Evolutionary conservation across 306 rosid species (phyloP), one percentile per base, ranked within the genome.

Genomic region (Hippophae rhamnoides): DNA sequence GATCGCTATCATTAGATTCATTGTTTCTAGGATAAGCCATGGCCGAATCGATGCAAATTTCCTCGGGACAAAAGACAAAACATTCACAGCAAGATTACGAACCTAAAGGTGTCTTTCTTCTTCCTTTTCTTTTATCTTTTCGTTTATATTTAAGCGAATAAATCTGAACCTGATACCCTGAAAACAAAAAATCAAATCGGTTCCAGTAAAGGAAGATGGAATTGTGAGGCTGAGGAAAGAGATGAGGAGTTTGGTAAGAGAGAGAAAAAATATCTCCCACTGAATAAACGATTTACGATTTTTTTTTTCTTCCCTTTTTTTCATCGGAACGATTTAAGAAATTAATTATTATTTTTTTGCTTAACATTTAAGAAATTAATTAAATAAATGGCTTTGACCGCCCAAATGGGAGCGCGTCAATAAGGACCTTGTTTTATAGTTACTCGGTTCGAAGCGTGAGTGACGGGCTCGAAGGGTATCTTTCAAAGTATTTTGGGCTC

Each of bases 1-100:
- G 26, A 10, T 76, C 75, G 27, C 65, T 58, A 26, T 60, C 43
- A 13, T 66, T 46, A 59, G 63, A 79, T 69, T 81, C 89, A 46
- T 31, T 76, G 70, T 43, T 81, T 63, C 86, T 73, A 7, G 56
- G 66, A 64, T 79, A 63, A 1, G 87, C 70, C 95, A 89, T 89
- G 5, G 64, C 71, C 26, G 61, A 51, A 31, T 18, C 55, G 54
- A 46, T 18, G 9, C 9, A 27, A n/a, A 41, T 8, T 14, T 5
- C 60, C 14, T 9, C 8, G 41, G 43, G 23, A 27, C 2, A 59
- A 26, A 43, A 44, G 64, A 18, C 3, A 7, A 43, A 7, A 51
- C 23, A 41, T 3, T 42, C 48, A 5, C 10, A 3, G 47, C 47
- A 23, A 46, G 0, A 46, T 23, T n/a, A 10, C 44, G 55, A 51